Evolutionary conservation across 2,329 filamentous ascomycete species (phyloP), one percentile per base, ranked within the genome.

Genomic region (Hypoxylon sp.): DNA sequence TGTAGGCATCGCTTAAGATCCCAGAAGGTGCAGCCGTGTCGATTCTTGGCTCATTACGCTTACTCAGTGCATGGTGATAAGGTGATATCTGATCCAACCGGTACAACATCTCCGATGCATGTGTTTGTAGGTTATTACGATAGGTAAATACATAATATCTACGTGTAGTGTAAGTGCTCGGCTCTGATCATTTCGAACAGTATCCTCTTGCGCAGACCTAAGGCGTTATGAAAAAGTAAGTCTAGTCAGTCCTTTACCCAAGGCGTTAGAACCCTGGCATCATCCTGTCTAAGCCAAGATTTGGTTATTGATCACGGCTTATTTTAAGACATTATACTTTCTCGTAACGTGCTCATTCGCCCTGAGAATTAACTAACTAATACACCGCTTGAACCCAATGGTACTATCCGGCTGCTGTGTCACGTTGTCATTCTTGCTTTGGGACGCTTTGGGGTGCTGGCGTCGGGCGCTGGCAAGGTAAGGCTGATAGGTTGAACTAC

Each of bases 31-130:
- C 35, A 29, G 22, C 37, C 22, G 24, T 39, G 50, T 55, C n/a
- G 37, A 51, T 14, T 53, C 33, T 52, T 52, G 58, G 58, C 44
- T 58, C 14, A 44, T 42, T 53, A 6, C 46, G 53, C 61, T 64
- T 64, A 64, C 47, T 58, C 46, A 46, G 46, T 58, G 33, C 29
- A 31, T 10, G 37, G 22, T 51, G 53, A 31, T 33, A 62, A 62
- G 51, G 50, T 48, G 19, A 37, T 42, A 55, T 62, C 39, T 42
- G 37, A 17, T 37, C 58, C 50, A 47, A 47, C 50, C 13, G 29
- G 31, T n/a, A 11, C 14, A 52, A 29, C 48, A 31, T 8, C 8
- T 31, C 29, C 29, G 29, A 31, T 31, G 29, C 29, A 31, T 9
- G 46, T 56, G 39, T 22, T 55, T 26, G 35, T 42, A n/a, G n/a